phyloP scores from a whole-genome alignment of 306 rosid species.

The Calophaca sinica region DNA sequence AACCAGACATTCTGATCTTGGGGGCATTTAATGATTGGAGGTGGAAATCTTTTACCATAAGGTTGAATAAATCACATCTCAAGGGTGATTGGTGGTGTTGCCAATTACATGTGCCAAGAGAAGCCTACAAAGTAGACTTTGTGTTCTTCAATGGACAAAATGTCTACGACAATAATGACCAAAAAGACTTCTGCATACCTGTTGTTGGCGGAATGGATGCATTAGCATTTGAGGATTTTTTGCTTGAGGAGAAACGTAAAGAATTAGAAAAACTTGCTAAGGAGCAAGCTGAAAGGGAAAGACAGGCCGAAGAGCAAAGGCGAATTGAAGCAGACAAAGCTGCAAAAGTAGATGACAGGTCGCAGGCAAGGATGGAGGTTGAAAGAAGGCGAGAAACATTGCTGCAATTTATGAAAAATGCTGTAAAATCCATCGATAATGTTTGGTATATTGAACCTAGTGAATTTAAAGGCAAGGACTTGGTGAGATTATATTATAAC shows the following conservation, averaged over 20 bases:
- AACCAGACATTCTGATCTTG: constrained; percentile 73
- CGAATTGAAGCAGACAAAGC: constrained; percentile 75
- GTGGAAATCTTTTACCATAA: constrained; percentile 79
- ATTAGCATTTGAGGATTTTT: constrained; percentile 74
- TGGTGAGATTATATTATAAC: constrained; percentile 76
- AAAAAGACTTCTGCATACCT: constrained; percentile 69
- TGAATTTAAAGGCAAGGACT: constrained; percentile 66
- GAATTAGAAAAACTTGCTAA: constrained; percentile 78
- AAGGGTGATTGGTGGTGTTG: constrained; percentile 96
- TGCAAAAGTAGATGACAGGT: constrained; percentile 75
- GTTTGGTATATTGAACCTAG: constrained; percentile 84
- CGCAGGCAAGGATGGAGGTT: constrained; percentile 68
- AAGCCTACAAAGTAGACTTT: constrained; percentile 85
- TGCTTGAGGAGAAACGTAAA: constrained; percentile 88
- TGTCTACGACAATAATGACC: constrained; percentile 88
- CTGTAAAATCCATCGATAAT: constrained; percentile 65
- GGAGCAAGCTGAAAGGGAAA: constrained; percentile 87
- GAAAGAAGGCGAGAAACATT: constrained; percentile 60
- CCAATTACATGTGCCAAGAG: constrained; percentile 75
- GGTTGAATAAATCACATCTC: constrained; percentile 62
- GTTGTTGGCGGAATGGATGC: constrained; percentile 85
- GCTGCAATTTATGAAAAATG: constrained; percentile 57
- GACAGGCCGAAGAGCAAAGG: constrained; percentile 78
- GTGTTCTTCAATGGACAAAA: constrained; percentile 92
- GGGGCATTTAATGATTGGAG: constrained; percentile 95